Evolutionary conservation across 306 rosid genomes (phyloP), one percentile per base, ranked within the genome.

Genomic region (Cyamopsis tetragonoloba): DNA sequence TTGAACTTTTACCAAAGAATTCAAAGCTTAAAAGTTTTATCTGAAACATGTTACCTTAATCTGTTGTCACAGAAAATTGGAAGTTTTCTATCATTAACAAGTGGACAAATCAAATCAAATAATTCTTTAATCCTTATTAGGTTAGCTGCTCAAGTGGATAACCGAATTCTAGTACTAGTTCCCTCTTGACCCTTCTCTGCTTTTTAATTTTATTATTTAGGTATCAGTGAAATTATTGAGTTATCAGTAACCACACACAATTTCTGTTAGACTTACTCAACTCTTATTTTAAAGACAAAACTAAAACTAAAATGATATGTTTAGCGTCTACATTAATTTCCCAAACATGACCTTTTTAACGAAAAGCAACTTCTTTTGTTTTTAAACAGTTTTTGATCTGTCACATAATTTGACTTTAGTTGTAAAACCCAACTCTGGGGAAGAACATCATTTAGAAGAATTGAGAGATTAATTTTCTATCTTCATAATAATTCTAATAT

Each of bases 51-150:
- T 34, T 68, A 44, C 32, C 14, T 17, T 35, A 37, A 48, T 56
- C 8, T 34, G 54, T 71, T 57, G 37, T 41, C 43, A 42, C 68
- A 51, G 56, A 43, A 32, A 10, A 20, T 46, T 23, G 12, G 28
- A 15, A 17, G 13, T 59, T 35, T 6, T 64, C 23, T 31, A 39
- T 39, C 13, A 60, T 23, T 19, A 69, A 24, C 1, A 41, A 64
- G 4, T 31, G 51, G n/a, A n/a, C n/a, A n/a, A n/a, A n/a, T 39
- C 41, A 75, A 70, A 30, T 69, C 62, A 43, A 64, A 66, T 43
- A 7, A 80, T 67, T 59, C 41, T 50, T 47, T n/a, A n/a, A n/a
- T n/a, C n/a, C n/a, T n/a, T 42, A 41, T 66, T 76, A 76, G 78
- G 66, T 66, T 5, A 60, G 38, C 65, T 59, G 71, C 42, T 60